Evolutionary conservation across 2,329 filamentous ascomycete genomes (phyloP).

Genomic region (Aspergillus sp.): DNA sequence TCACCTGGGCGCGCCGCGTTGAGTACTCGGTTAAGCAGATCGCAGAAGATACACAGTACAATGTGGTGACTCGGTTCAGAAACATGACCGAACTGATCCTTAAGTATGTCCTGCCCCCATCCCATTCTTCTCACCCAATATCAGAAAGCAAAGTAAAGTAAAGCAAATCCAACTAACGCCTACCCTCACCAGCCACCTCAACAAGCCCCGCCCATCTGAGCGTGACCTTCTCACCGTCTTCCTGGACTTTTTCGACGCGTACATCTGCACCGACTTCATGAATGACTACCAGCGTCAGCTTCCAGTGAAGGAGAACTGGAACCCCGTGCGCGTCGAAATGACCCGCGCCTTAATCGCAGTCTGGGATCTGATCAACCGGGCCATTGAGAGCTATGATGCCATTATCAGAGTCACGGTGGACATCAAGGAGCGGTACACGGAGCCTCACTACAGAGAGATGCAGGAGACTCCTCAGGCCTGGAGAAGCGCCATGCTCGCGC

Average conservation of each 20-base stretch:
- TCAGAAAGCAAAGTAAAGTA: not conserved
- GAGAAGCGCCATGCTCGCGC: conserved; percentile 7
- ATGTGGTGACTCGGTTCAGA: conserved; percentile 18
- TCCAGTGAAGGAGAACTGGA: conserved; percentile 8
- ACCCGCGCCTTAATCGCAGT: conserved; percentile 18
- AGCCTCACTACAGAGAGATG: conserved; percentile 15
- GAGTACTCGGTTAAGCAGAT: conserved; percentile 15
- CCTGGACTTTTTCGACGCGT: conserved; percentile 30
- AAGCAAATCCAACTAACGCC: not conserved
- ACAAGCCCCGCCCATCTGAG: conserved; percentile 24
- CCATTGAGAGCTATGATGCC: conserved; percentile 23
- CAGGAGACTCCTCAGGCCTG: conserved; percentile 15
- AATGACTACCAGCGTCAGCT: conserved; percentile 22
- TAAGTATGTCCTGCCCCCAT: conserved; percentile 17
- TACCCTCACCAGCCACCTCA: conserved; percentile 22
- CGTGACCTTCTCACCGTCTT: conserved; percentile 24
- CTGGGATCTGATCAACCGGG: conserved; percentile 24
- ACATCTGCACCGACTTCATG: conserved; percentile 28
- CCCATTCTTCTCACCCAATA: not conserved
- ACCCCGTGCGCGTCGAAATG: conserved; percentile 16
- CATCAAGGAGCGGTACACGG: conserved; percentile 20
- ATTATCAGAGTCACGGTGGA: conserved; percentile 18
- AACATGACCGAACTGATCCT: conserved; percentile 21
- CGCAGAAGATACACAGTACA: conserved; percentile 3
- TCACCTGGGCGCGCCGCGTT: conserved; percentile 12